Evolutionary conservation across 1,139 yeast species (phyloP).

Genomic region (Lodderomyces elongisporus): DNA sequence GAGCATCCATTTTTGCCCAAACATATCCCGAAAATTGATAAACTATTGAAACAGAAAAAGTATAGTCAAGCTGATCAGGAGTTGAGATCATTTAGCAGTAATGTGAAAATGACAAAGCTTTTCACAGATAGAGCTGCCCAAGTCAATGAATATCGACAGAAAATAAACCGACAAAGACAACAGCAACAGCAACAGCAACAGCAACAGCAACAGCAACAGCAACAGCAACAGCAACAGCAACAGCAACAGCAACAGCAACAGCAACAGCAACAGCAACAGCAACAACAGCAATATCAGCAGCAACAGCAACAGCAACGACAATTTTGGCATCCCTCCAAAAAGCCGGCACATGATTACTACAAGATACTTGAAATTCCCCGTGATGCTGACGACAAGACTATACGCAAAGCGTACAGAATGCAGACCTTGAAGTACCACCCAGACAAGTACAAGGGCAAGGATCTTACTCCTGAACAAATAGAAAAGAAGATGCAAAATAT

Average conservation of each 20-base stretch:
- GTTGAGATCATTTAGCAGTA: slow-evolving; percentile 27
- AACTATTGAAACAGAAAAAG: slow-evolving; percentile 34
- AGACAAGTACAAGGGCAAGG: slow-evolving; percentile 73
- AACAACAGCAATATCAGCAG: slow-evolving; percentile 36
- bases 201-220: slow-evolving; percentile 41
- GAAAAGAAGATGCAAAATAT: slow-evolving; percentile 87
- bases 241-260: slow-evolving; percentile 44
- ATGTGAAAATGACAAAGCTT: slow-evolving; percentile 36
- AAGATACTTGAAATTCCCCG: slow-evolving; percentile 65
- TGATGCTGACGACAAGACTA: slow-evolving; percentile 67
- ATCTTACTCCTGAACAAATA: slow-evolving; percentile 61
- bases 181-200: too few species aligned
- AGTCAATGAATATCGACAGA: too few species aligned
- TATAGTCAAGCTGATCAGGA: slow-evolving; percentile 38
- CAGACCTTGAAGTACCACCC: slow-evolving; percentile 85
- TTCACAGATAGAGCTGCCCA: slow-evolving; percentile 27
- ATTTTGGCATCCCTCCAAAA: slow-evolving; percentile 25
- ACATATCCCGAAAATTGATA: slow-evolving; percentile 40
- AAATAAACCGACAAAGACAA: slow-evolving; percentile 19
- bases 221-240: slow-evolving; percentile 34
- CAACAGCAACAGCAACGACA: slow-evolving; percentile 45
- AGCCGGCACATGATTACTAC: slow-evolving; percentile 71
- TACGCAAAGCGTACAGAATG: slow-evolving; percentile 76
- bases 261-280: slow-evolving; percentile 45
- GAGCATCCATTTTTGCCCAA: slow-evolving; percentile 39